phyloP scores from a whole-genome alignment of 345 rosid genomes.

The Microcos paniculata region DNA sequence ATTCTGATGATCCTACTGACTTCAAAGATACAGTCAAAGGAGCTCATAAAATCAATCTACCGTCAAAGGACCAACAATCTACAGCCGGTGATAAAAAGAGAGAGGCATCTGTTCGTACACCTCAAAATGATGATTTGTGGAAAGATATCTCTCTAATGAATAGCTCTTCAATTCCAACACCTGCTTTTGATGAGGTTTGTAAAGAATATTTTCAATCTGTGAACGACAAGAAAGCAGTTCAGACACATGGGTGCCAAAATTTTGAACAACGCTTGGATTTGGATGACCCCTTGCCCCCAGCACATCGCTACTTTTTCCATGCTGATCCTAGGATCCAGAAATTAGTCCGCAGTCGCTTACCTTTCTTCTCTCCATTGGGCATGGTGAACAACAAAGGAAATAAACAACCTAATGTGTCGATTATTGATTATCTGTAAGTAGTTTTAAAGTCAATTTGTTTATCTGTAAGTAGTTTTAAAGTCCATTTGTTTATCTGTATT shows the following conservation, averaged over 20 bases:
- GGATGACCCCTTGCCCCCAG: conserved; percentile 54
- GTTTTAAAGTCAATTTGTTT: neutral
- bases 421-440: conserved; percentile 65
- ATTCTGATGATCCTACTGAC: conserved; percentile 61
- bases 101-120: conserved; percentile 23
- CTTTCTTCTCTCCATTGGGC: conserved; percentile 65
- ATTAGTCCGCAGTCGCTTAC: conserved; percentile 60
- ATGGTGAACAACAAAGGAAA: conserved; percentile 30
- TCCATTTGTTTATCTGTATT: conserved; percentile 3
- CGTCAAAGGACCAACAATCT: conserved; percentile 26
- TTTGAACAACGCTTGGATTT: conserved; percentile 36
- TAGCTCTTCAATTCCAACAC: conserved; percentile 53
- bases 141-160: conserved; percentile 53
- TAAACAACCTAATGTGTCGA: conserved; percentile 35
- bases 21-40: conserved; percentile 26
- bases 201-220: conserved; percentile 68
- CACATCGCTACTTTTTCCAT: conserved; percentile 76
- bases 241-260: conserved; percentile 25
- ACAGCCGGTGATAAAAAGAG: conserved; percentile 33
- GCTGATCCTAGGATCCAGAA: conserved; percentile 62
- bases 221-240: conserved; percentile 34
- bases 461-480: conserved; percentile 12
- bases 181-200: conserved; percentile 79
- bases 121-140: conserved; percentile 57
- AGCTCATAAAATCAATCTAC: conserved; percentile 27